Conservation (phyloP, 257 asterid genomes). For the Eustoma russellianum region DNA sequence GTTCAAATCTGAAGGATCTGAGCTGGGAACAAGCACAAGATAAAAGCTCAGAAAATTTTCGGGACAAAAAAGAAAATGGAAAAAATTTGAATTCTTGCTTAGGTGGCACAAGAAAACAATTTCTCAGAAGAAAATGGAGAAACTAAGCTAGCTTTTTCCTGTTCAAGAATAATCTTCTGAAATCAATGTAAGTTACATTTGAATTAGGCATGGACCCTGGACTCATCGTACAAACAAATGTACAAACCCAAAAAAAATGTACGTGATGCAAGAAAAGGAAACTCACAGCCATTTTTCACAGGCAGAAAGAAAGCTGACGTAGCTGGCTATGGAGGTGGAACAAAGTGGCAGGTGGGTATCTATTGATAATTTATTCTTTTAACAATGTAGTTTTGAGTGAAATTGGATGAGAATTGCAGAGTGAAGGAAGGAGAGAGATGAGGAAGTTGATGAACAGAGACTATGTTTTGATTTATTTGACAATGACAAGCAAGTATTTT, state of each 20-base stretch:
- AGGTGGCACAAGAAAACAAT: too few species aligned
- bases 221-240: neutral
- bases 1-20: too few species aligned
- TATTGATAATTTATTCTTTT: neutral
- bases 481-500: slow-evolving; percentile 12
- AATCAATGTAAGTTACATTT: too few species aligned
- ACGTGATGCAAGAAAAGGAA: neutral
- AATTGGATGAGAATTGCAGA: slow-evolving; percentile 23
- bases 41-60: too few species aligned
- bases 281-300: slow-evolving; percentile 47
- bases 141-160: too few species aligned
- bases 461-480: slow-evolving; percentile 43
- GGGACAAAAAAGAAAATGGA: too few species aligned
- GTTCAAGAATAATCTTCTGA: too few species aligned
- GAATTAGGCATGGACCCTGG: too few species aligned
- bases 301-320: slow-evolving; percentile 7
- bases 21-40: too few species aligned
- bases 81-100: too few species aligned
- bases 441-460: slow-evolving; percentile 24
- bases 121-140: too few species aligned
- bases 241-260: neutral
- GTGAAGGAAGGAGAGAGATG: slow-evolving; percentile 5
- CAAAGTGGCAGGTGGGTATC: neutral
- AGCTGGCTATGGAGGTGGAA: neutral
- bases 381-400: neutral